Base-by-base conservation (phyloP, 2,329 filamentous ascomycete species). In the Didymella pomorum region DNA sequence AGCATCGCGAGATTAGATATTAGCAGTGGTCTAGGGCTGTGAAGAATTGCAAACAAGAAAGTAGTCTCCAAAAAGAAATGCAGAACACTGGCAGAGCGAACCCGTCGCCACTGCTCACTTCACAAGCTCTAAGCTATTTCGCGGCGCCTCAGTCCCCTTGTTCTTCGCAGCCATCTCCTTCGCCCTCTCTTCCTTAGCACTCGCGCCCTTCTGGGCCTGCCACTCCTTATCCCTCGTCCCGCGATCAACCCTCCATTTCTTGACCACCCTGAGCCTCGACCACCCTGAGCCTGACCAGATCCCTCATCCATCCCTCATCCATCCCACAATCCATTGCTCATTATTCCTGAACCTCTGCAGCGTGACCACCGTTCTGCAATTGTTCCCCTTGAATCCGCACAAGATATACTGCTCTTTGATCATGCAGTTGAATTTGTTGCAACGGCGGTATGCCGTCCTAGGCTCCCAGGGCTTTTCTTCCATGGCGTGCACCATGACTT, bases 261-360 rank as follows among this genome's bases (percentile, higher is more conserved):
- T 42, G 29, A 39, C 29, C 7, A 56, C 21, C 52, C 21, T 49
- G 20, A 55, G 4, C 21, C 52, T 35, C n/a, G 29, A 39, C 29
- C 7, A 56, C 21, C 52, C 21, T 49, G 20, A 55, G 4, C 21
- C 52, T 35, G 9, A 48, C 23, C 11, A 37, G n/a, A 29, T 49
- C 52, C n/a, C 28, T 55, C 45, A 48, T 16, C 37, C 45, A 29
- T 49, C 52, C n/a, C 28, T 55, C 45, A 48, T 16, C 37, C 45
- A 33, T 14, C 39, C 39, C 8, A 29, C 26, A 20, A 3, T 35
- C 10, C n/a, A 26, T 21, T 10, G 12, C 14, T 20, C 21, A 12
- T 23, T 16, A 26, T 48, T 43, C 14, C 51, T 43, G 3, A 35
- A 25, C 21, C 52, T 4, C 52, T 48, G 28, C 37, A 54, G 14